Base-by-base conservation (phyloP, 2,329 filamentous ascomycete species). In the Lomentospora prolificans region DNA sequence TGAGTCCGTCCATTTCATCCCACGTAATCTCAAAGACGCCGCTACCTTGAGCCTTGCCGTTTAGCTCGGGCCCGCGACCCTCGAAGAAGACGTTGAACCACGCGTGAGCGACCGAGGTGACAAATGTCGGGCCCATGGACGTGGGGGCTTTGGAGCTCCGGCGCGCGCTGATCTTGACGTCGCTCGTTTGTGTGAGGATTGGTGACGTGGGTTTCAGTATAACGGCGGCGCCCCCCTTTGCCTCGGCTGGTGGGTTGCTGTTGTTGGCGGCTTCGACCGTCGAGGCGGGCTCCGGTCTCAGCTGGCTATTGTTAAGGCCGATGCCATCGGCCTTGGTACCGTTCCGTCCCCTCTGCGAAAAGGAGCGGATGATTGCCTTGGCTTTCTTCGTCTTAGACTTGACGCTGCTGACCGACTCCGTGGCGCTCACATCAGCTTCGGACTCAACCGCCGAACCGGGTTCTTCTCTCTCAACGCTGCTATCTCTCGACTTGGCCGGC, bases 81-180 rank as follows among this genome's bases (percentile, higher is more conserved):
- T 97, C 94, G 64, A 97, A 97, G 70, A 85, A 97, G 1, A 85
- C 77, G 65, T 99, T 99, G 75, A 96, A 96, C 94, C 94, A 99
- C 14, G 96, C 89, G 64, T 97, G 92, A 0, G 91, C 91, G 8
- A 97, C 85, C 0, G 91, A 85, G 0, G 92, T 96, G 3, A 96
- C 90, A 84, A 97, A 89, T 0, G 89, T 90, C 61, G 89, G 81
- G 1, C 90, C 87, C 69, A 94, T 86, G 8, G 81, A 82, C 63
- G 87, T 88, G 3, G 81, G 80, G 1, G 87, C 84, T 64, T 86
- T 87, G 70, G 90, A 95, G 33, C 91, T 84, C 6, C 90, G 82
- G 71, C 97, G 91, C 24, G 96, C 83, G 52, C 90, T 85, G 61
- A 97, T 87, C 67, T 95, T 96, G 62, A 97, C 79, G 65, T 97